Evolutionary conservation across 768 basidiomycete genomes (phyloP), one percentile per base, ranked within the genome.

Genomic region (Cantharellus cinnabarinus): DNA sequence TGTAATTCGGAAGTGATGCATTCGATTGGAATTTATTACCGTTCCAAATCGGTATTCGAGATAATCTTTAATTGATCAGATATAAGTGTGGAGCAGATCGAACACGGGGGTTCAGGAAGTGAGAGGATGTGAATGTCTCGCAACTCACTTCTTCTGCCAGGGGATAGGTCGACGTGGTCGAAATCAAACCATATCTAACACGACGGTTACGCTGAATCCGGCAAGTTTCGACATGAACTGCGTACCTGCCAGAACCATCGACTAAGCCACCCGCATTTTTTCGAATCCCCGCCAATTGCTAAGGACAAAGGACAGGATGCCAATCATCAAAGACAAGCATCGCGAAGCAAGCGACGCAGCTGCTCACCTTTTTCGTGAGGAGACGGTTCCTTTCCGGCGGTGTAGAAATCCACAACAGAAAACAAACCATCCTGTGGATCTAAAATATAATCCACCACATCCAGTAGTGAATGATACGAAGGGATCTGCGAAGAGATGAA

Each of bases 11-110:
- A 54, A 37, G 10, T 54, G 10, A 37, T 10, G 5, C 62, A 42
- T 39, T 41, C 50, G 40, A 50, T 40, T 38, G 41, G 60, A 34
- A 50, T 42, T 29, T 2, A 44, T 60, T 51, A 82, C 78, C 37
- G 84, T 85, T 44, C 83, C 83, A 69, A 85, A 85, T 60, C 78
- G 78, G 68, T 85, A 83, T 67, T 88, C 85, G 41, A 87, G 74
- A 67, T 86, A 87, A 37, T 54, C 52, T 37, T 29, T 29, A 29
- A 29, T 29, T 29, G 29, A 48, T 48, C 29, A 48, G 44, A 48
- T 48, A 29, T 29, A 29, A 29, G 20, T 29, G 20, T 29, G 20
- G 20, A 29, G 20, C 20, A 29, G 20, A 29, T 29, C 44, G 44
- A 29, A 10, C 29, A 48, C 10, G 29, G 29, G 44, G 44, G 44